Evolutionary conservation across 495 filamentous ascomycete genomes (phyloP).

Genomic region (Xylaria grammica): DNA sequence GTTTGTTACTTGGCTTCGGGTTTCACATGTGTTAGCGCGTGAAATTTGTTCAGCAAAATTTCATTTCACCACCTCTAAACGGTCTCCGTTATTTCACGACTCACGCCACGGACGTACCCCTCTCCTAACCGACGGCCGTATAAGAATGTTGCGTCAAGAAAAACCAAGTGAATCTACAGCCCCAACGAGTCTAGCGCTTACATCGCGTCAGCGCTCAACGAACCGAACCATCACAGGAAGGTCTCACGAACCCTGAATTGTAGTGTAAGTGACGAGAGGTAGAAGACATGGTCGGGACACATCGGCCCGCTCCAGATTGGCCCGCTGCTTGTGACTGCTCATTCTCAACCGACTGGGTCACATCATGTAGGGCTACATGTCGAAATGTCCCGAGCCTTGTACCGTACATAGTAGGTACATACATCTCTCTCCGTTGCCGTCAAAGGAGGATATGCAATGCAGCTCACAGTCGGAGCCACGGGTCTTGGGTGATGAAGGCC

Average conservation of each 20-base stretch:
- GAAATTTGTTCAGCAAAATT: not conserved
- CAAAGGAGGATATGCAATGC: constrained; percentile 8
- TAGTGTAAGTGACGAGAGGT: not conserved
- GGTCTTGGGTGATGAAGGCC: not conserved
- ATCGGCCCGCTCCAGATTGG: constrained; percentile 19
- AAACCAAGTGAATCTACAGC: constrained; percentile 17
- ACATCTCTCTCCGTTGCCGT: constrained; percentile 9
- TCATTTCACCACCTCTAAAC: not conserved
- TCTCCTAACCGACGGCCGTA: not conserved
- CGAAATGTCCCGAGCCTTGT: not conserved
- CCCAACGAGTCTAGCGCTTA: constrained; percentile 24
- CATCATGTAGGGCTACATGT: constrained; percentile 24
- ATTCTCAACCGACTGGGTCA: not conserved
- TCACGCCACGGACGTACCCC: constrained; percentile 2
- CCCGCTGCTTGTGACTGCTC: constrained; percentile 8
- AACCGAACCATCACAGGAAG: constrained; percentile 18
- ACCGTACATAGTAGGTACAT: constrained; percentile 1
- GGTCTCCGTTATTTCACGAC: not conserved
- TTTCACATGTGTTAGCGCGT: not conserved
- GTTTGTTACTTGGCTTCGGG: not conserved
- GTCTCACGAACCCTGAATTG: constrained; percentile 16
- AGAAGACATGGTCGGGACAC: not conserved
- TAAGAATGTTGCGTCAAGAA: constrained; percentile 14
- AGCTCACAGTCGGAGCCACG: not conserved
- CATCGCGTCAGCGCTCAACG: constrained; percentile 18